Conservation (phyloP, 345 rosid species). For the Camelina sativa region DNA sequence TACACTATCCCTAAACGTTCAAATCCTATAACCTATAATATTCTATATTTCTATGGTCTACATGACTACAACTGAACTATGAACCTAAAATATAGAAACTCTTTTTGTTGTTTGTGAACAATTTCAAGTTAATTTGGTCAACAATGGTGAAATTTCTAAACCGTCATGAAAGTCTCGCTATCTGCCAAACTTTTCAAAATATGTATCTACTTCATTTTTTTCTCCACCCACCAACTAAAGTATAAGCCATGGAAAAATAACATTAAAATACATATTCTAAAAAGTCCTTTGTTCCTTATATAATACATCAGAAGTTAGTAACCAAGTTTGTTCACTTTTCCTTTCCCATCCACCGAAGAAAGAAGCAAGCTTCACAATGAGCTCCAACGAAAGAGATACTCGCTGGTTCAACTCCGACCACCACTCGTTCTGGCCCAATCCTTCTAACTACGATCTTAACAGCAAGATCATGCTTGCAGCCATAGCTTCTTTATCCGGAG, state of each 20-base stretch:
- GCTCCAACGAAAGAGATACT: slow-evolving; percentile 36
- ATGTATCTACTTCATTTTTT: slow-evolving; percentile 6
- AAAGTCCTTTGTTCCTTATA: slow-evolving; percentile 11
- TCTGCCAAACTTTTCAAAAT: slow-evolving; percentile 1
- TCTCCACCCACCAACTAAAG: slow-evolving; percentile 39
- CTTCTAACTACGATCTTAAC: slow-evolving; percentile 31
- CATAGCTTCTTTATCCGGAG: slow-evolving; percentile 34
- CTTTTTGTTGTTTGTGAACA: too few relatives aligned
- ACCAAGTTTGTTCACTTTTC: slow-evolving; percentile 20
- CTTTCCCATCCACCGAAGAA: slow-evolving; percentile 21
- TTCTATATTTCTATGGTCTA: not conserved
- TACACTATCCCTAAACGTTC: not conserved
- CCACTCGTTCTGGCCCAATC: slow-evolving; percentile 34
- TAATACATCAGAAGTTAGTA: slow-evolving; percentile 30
- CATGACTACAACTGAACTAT: too few relatives aligned
- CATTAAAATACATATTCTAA: not conserved
- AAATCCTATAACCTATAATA: not conserved
- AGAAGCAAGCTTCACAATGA: slow-evolving; percentile 30
- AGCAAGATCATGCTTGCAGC: slow-evolving; percentile 44
- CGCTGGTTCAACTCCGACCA: slow-evolving; percentile 6
- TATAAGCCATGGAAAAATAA: not conserved
- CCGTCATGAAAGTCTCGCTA: slow-evolving; percentile 9
- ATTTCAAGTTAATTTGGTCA: slow-evolving; percentile 14
- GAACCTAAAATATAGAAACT: too few relatives aligned
- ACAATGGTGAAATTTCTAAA: slow-evolving; percentile 24